Evolutionary conservation across 2,329 filamentous ascomycete species (phyloP).

Genomic region (Trichoderma pleuroti): DNA sequence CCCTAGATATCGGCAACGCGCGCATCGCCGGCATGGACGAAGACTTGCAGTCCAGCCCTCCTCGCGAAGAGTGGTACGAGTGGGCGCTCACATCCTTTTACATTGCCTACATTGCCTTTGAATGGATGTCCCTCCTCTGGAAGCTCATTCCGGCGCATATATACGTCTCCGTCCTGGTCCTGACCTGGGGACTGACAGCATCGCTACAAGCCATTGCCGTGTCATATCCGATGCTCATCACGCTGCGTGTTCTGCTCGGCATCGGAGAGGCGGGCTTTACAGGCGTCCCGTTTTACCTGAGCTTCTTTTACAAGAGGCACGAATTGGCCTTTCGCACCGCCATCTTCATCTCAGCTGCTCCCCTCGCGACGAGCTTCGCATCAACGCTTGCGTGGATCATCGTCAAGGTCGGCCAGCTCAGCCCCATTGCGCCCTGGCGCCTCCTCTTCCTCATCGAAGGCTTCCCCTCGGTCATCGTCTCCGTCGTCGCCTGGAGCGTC

Average conservation of each 20-base stretch:
- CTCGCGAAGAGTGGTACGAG: slow-evolving; percentile 50
- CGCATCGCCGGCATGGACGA: slow-evolving; percentile 61
- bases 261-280: slow-evolving; percentile 64
- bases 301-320: slow-evolving; percentile 60
- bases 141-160: slow-evolving; percentile 57
- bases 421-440: slow-evolving; percentile 79
- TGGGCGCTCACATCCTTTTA: slow-evolving; percentile 62
- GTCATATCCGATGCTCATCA: slow-evolving; percentile 58
- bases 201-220: slow-evolving; percentile 66
- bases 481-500: slow-evolving; percentile 68
- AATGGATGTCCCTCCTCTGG: slow-evolving; percentile 64
- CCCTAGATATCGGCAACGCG: slow-evolving; percentile 58
- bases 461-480: slow-evolving; percentile 74
- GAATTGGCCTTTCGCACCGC: slow-evolving; percentile 85
- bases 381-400: slow-evolving; percentile 78
- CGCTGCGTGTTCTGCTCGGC: slow-evolving; percentile 55
- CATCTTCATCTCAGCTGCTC: slow-evolving; percentile 79
- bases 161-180: slow-evolving; percentile 59
- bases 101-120: slow-evolving; percentile 59
- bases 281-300: slow-evolving; percentile 61
- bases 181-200: slow-evolving; percentile 75
- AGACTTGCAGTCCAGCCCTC: slow-evolving; percentile 53
- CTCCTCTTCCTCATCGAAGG: slow-evolving; percentile 80
- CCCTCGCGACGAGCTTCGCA: slow-evolving; percentile 73
- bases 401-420: slow-evolving; percentile 59